Conservation (phyloP, 371 early-diverging fungal species). For the Mortierella sp. region DNA sequence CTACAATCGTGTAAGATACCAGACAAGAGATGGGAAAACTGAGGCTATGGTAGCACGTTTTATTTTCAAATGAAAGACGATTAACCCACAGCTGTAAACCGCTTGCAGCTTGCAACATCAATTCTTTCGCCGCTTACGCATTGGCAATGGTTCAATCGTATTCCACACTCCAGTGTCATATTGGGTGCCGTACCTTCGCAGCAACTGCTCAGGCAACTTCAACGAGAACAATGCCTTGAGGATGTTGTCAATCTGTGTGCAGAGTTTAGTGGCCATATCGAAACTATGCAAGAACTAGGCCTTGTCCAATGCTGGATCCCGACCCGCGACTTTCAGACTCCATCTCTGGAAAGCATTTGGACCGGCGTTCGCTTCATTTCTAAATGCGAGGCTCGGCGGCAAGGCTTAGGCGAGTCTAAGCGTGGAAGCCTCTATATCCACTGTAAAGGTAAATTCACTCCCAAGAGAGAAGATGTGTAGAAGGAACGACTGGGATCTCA, state of each 20-base stretch:
- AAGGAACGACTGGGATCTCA: no score
- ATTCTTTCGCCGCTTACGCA: slow-evolving; percentile 31
- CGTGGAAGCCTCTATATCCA: slow-evolving; percentile 27
- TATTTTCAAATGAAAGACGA: no score
- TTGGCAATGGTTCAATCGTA: slow-evolving; percentile 43
- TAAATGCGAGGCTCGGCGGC: slow-evolving; percentile 16
- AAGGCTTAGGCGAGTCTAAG: not conserved
- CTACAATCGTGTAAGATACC: slow-evolving; percentile 36
- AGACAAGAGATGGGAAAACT: not conserved
- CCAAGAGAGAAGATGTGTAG: no score
- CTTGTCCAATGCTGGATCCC: slow-evolving; percentile 46
- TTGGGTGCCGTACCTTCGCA: slow-evolving; percentile 46
- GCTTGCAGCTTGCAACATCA: slow-evolving; percentile 39
- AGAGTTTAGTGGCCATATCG: slow-evolving; percentile 38
- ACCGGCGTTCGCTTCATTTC: slow-evolving; percentile 26
- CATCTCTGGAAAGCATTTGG: slow-evolving; percentile 36
- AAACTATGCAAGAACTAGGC: slow-evolving; percentile 29
- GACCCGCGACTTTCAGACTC: slow-evolving; percentile 41
- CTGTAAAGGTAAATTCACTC: slow-evolving; percentile 45
- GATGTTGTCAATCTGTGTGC: slow-evolving; percentile 51
- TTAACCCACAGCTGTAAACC: not conserved
- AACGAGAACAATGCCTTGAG: slow-evolving; percentile 10
- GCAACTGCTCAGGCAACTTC: slow-evolving; percentile 16
- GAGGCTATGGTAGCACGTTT: no score
- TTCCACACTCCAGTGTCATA: slow-evolving; percentile 30